Conservation (phyloP, 2,329 filamentous ascomycete genomes). For the Cladobotryum mycophilum region DNA sequence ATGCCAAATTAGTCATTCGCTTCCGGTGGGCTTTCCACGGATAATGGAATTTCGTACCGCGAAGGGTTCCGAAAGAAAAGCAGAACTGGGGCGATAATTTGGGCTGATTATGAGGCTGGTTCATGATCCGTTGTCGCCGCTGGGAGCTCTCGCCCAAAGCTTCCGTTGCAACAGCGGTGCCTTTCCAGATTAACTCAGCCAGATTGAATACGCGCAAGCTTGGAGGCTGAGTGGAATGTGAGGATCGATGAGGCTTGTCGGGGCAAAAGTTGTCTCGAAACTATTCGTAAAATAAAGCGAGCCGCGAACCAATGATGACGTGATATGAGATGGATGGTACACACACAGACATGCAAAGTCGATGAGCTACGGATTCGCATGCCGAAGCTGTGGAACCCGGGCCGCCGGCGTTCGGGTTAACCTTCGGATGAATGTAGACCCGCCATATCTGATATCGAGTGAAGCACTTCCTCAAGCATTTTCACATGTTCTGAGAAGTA, state of each 20-base stretch:
- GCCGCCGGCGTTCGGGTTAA: not conserved
- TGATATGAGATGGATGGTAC: not conserved
- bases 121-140: conserved; percentile 37
- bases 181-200: conserved; percentile 46
- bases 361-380: not conserved
- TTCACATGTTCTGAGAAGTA: not conserved
- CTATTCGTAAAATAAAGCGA: not conserved
- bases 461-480: not conserved
- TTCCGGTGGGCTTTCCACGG: not conserved
- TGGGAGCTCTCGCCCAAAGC: conserved; percentile 26
- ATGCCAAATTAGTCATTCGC: conserved; percentile 6
- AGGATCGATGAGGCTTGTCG: not conserved
- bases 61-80: conserved; percentile 62
- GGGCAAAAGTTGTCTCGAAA: not conserved
- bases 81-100: conserved; percentile 68
- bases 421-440: not conserved
- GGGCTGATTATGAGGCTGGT: conserved; percentile 40
- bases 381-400: not conserved
- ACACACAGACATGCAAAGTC: not conserved
- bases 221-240: not conserved
- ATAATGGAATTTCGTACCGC: conserved; percentile 46
- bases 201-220: conserved; percentile 28
- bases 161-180: conserved; percentile 33
- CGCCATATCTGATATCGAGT: not conserved
- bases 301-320: not conserved